Conservation (phyloP, 2,329 filamentous ascomycete genomes). For the Trichoderma sp. region DNA sequence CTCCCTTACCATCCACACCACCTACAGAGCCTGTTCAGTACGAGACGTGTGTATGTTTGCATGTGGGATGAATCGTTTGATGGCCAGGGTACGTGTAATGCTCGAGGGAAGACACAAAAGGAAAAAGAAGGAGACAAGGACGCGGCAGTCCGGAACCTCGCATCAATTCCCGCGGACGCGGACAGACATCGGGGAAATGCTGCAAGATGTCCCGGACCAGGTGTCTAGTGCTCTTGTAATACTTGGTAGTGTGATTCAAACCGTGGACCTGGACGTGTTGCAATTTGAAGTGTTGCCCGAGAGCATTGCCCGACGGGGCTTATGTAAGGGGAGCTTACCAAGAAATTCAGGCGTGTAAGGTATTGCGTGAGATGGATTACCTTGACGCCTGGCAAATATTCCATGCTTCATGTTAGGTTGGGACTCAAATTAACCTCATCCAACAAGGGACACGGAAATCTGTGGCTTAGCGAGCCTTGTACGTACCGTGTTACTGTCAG, state of each 20-base stretch:
- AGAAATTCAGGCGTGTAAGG: background rate
- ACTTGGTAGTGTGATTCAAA: background rate
- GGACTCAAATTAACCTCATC: constrained; percentile 2
- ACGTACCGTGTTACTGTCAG: background rate
- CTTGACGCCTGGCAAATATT: background rate
- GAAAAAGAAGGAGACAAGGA: background rate
- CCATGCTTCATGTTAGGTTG: background rate
- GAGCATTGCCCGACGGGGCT: background rate
- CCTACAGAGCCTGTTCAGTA: background rate
- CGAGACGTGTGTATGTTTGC: background rate
- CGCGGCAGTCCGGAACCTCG: background rate
- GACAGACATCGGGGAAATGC: constrained; percentile 3
- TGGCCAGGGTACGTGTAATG: background rate
- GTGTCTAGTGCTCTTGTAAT: background rate
- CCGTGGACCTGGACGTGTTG: background rate
- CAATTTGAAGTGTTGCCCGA: background rate
- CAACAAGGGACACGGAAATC: background rate
- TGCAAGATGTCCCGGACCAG: background rate
- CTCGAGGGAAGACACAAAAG: background rate
- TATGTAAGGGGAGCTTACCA: background rate
- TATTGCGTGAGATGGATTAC: background rate
- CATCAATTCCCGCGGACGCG: background rate
- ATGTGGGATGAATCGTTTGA: background rate
- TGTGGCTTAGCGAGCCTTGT: background rate
- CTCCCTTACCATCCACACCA: background rate